Evolutionary conservation across 164 flowering plant genomes (phyloP), one percentile per base, ranked within the genome.

Genomic region (Chimonanthus praecox): DNA sequence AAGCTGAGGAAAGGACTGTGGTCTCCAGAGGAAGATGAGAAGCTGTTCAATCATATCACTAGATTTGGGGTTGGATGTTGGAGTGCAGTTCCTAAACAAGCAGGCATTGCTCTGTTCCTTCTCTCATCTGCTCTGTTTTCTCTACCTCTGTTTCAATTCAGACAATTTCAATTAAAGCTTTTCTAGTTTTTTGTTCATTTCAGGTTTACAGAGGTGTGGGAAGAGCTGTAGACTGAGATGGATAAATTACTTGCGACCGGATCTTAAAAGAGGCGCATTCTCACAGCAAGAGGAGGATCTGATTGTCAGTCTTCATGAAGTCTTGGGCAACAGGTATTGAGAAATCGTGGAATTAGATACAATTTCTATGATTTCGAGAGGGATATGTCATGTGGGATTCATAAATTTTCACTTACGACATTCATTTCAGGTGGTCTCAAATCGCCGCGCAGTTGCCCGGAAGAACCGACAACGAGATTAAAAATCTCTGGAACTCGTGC

Each of bases 11-110:
- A 89, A 84, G 98, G 98, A 0, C 75, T 93, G 18, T 93, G 98
- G 98, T 93, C 98, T 9, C 98, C 98, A 4, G 93, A 93, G 71
- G 98, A 93, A 83, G 98, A 93, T 75, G 94, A 91, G 83, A 93
- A 93, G 51, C 84, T 93, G 47, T 86, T 33, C 84, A 91, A 85
- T 73, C 75, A 93, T 85, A 89, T 93, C 20, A 84, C 89, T 15
- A 76, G 82, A 54, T 87, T 79, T 71, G 98, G 98, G 9, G 87
- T 91, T 72, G 98, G 98, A 5, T 90, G 97, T 82, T 93, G 98
- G 98, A 93, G 97, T 72, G 87, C 98, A 20, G 94, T 93, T 16
- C 98, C 98, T 45, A 90, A 88, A 74, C 88, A 86, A 18, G 92
- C 98, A 72, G 98, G 98, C 89, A 1, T 68, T 64, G 20, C 51